Evolutionary conservation across 2,329 filamentous ascomycete genomes (phyloP).

Genomic region (Hymenoscyphus fraxineus): DNA sequence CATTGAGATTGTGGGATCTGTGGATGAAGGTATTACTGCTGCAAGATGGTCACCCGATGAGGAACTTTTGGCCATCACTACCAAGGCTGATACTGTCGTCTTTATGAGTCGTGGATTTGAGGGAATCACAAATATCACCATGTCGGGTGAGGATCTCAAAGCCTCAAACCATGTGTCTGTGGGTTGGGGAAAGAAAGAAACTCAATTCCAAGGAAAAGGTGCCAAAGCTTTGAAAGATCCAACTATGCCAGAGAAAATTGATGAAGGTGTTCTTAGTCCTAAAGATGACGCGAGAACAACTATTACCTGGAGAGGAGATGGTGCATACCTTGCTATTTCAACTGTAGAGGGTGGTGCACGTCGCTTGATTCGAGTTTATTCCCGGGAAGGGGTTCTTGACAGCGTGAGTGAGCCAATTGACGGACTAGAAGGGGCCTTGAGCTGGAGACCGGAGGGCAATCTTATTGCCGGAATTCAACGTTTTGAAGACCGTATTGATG

Average conservation of each 20-base stretch:
- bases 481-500: conserved; percentile 63
- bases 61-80: conserved; percentile 80
- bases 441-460: conserved; percentile 89
- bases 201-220: conserved; percentile 90
- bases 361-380: conserved; percentile 84
- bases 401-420: conserved; percentile 95
- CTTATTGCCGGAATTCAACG: conserved; percentile 83
- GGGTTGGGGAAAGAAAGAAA: conserved; percentile 97
- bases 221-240: conserved; percentile 85
- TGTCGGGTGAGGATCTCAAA: conserved; percentile 73
- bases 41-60: conserved; percentile 95
- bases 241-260: conserved; percentile 88
- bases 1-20: conserved; percentile 92
- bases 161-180: conserved; percentile 93
- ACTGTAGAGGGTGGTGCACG: conserved; percentile 65
- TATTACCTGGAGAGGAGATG: conserved; percentile 93
- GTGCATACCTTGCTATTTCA: conserved; percentile 84
- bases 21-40: conserved; percentile 85
- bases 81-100: conserved; percentile 72
- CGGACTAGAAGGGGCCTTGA: conserved; percentile 78
- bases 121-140: conserved; percentile 68
- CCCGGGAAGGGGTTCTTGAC: conserved; percentile 83
- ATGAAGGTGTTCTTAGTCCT: conserved; percentile 72
- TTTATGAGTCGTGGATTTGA: conserved; percentile 95
- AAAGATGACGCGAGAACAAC: conserved; percentile 68